phyloP scores from a whole-genome alignment of 192 early-diverging fungal species.

The Powellomyces hirtus region DNA sequence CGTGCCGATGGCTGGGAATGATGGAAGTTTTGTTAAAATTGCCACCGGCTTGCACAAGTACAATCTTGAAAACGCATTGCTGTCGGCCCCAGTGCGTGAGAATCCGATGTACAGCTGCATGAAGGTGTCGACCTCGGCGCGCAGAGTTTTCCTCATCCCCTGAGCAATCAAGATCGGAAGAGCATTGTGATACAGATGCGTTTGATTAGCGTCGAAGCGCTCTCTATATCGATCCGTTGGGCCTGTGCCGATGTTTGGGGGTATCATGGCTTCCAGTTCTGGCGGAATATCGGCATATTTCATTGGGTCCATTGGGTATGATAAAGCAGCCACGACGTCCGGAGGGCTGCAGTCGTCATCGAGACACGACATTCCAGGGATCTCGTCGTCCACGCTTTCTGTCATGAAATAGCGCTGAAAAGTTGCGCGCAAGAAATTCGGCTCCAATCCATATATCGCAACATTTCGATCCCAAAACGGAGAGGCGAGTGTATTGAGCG shows the following conservation, averaged over 20 bases:
- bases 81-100: neutral
- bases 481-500: neutral
- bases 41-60: slow-evolving; percentile 24
- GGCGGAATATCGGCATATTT: neutral
- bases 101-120: neutral
- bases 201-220: neutral
- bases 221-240: neutral
- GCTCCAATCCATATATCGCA: slow-evolving; percentile 20
- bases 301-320: neutral
- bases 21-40: slow-evolving; percentile 1
- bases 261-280: neutral
- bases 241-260: neutral
- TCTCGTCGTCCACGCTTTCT: neutral
- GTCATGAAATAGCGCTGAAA: slow-evolving; percentile 4
- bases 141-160: neutral
- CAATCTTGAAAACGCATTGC: neutral
- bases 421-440: slow-evolving; percentile 13
- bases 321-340: slow-evolving; percentile 3
- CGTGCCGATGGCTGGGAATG: neutral
- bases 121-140: neutral
- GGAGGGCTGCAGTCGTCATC: neutral
- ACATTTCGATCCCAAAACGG: neutral
- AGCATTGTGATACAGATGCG: slow-evolving; percentile 1
- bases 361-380: neutral
- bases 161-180: slow-evolving; percentile 9